Evolutionary conservation across 2,329 filamentous ascomycete genomes (phyloP), one percentile per base, ranked within the genome.

Genomic region (Cercospora sojina): DNA sequence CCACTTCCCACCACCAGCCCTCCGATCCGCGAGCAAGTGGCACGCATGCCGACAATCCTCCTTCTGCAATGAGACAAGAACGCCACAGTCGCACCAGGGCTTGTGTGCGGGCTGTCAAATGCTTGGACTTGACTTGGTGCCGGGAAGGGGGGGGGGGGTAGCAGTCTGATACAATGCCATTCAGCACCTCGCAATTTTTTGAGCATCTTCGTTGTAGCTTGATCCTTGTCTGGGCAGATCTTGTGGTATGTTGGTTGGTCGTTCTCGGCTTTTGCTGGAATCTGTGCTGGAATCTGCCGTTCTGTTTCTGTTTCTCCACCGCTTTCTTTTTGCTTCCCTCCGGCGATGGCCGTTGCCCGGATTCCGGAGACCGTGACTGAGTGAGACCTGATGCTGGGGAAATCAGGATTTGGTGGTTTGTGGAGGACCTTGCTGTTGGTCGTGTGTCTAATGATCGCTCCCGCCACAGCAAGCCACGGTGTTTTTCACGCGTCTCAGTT

Each of bases 141-240:
- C n/a, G n/a, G n/a, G n/a, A n/a, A n/a, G n/a, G n/a, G n/a, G n/a
- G n/a, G n/a, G n/a, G n/a, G n/a, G n/a, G 25, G 59, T 49, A 51
- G 59, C 38, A 61, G 38, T 61, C 59, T 61, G 59, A 61, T 61
- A 61, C 59, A 61, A 61, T 61, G 32, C 20, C 23, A 60, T 49
- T 49, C 18, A 41, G 16, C 6, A 8, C 35, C 35, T 38, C 35
- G 35, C n/a, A 38, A 38, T 38, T 32, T 32, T 3, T n/a, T n/a
- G n/a, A n/a, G 31, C 9, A 31, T 10, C 7, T 31, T 31, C 8
- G n/a, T n/a, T n/a, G n/a, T n/a, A 35, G 31, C 32, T 35, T 35
- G 0, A 38, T n/a, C 35, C 35, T 38, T 38, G 35, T n/a, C 35
- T 3, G 1, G 6, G 35, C n/a, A 2, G 3, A 0, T n/a, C 16